A percentile compares a stretch with the other conserved stretches of the same genome.
phyloP scores from a whole-genome alignment of 352 stramenopile genomes.

The Globisporangium yorkense region DNA sequence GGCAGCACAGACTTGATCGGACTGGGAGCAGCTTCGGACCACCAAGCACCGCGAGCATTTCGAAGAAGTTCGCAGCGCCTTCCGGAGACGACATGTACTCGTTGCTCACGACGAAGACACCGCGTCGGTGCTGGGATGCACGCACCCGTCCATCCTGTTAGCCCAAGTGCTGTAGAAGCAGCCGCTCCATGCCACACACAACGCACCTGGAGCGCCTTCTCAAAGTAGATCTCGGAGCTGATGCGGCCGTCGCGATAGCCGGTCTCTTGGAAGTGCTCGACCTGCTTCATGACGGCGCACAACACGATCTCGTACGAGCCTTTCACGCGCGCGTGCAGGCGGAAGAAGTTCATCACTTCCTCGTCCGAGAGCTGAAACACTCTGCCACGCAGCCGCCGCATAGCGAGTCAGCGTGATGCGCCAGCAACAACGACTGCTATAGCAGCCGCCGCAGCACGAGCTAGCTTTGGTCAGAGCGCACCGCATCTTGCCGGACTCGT shows the following conservation, averaged over 20 bases:
- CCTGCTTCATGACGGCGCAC: slow-evolving; percentile 87
- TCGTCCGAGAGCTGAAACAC: slow-evolving; percentile 84
- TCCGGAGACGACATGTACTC: slow-evolving; percentile 35
- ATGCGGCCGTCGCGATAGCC: slow-evolving; percentile 87
- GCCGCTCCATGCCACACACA: background rate
- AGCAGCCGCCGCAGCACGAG: background rate
- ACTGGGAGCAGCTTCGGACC: slow-evolving; percentile 60
- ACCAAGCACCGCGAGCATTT: slow-evolving; percentile 47
- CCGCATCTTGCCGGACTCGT: slow-evolving; percentile 37
- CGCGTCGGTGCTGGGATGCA: slow-evolving; percentile 28
- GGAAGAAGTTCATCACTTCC: slow-evolving; percentile 82
- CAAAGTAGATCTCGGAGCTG: slow-evolving; percentile 61
- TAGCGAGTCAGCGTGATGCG: no score
- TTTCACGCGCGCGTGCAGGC: slow-evolving; percentile 83
- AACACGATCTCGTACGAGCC: slow-evolving; percentile 90
- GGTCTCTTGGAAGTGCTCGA: slow-evolving; percentile 90
- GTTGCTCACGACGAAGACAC: slow-evolving; percentile 42
- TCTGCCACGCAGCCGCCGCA: slow-evolving; percentile 13
- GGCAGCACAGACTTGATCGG: slow-evolving; percentile 23
- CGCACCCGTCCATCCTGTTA: background rate
- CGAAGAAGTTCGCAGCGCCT: slow-evolving; percentile 44
- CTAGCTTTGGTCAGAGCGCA: slow-evolving; percentile 4
- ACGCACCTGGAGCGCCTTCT: slow-evolving; percentile 43
- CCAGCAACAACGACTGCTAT: no score
- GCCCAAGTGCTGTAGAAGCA: background rate